phyloP scores from a whole-genome alignment of 129 eudicot genomes.

The Artemisia tridentata region DNA sequence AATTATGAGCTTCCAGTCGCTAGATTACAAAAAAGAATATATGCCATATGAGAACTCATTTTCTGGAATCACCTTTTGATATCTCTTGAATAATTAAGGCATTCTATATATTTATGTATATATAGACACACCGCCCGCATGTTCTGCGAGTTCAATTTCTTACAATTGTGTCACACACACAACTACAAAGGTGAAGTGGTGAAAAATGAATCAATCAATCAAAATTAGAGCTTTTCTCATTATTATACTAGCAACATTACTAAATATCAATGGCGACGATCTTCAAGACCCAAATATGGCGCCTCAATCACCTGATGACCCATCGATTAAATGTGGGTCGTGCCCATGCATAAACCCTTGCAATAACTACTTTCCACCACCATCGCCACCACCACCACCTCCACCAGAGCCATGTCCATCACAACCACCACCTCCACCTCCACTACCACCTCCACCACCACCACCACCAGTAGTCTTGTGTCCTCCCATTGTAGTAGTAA shows the following conservation, averaged over 20 bases:
- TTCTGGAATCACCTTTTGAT: conserved; percentile 4
- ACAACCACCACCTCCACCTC: conserved; percentile 19
- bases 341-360: conserved; percentile 70
- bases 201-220: conserved; percentile 29
- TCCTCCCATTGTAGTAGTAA: conserved; percentile 24
- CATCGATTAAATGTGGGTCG: conserved; percentile 59
- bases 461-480: conserved; percentile 30
- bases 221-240: conserved; percentile 13
- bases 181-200: background rate
- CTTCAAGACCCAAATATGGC: conserved; percentile 21
- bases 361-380: conserved; percentile 36
- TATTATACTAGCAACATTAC: conserved; percentile 11
- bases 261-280: conserved; percentile 21
- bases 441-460: conserved; percentile 44
- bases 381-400: conserved; percentile 29
- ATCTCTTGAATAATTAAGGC: background rate
- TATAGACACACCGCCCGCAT: background rate
- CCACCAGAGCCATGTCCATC: background rate
- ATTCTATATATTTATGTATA: conserved; percentile 6
- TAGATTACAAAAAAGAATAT: background rate
- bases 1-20: background rate
- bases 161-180: conserved; percentile 15
- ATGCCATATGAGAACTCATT: background rate
- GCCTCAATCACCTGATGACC: conserved; percentile 33
- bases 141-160: conserved; percentile 17